Conservation (phyloP, 1,284 basidiomycete genomes). For the Cutaneotrichosporon sp. region DNA sequence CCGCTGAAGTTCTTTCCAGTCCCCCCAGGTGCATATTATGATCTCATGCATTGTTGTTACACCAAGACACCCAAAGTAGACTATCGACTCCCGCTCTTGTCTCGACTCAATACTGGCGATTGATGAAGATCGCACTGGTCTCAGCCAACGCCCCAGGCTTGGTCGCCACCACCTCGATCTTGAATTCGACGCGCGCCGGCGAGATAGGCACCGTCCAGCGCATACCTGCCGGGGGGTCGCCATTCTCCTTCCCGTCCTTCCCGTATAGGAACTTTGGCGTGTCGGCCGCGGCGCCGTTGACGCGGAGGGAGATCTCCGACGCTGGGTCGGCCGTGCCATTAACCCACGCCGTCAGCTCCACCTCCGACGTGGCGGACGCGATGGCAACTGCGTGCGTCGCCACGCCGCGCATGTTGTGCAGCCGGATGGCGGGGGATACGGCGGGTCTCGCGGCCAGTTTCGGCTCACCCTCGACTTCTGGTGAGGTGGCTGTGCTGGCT, state of each 20-base stretch:
- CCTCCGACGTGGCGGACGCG: conserved; percentile 27
- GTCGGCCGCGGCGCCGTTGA: conserved; percentile 29
- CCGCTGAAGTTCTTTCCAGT: too few species aligned
- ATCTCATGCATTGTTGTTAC: too few species aligned
- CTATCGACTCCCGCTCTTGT: too few species aligned
- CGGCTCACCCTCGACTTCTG: not conserved
- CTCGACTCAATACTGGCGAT: conserved; percentile 25
- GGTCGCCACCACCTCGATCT: conserved; percentile 38
- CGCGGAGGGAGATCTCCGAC: conserved; percentile 30
- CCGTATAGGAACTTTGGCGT: conserved; percentile 4
- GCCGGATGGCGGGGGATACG: conserved; percentile 24
- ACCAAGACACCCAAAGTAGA: too few species aligned
- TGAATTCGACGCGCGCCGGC: conserved; percentile 25
- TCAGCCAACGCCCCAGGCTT: conserved; percentile 31
- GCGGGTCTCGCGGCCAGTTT: not conserved
- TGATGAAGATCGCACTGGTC: conserved; percentile 37
- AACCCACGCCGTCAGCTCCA: conserved; percentile 42
- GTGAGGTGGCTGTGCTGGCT: not conserved
- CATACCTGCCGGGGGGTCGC: conserved; percentile 26
- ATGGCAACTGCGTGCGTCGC: conserved; percentile 40
- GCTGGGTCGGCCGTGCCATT: not conserved
- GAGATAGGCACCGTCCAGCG: conserved; percentile 37
- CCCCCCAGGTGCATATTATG: too few species aligned
- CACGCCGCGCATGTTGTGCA: conserved; percentile 41
- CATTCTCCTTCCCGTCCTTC: conserved; percentile 12